Percentiles rank a stretch among this genome's conserved stretches.
Conservation (phyloP, 306 rosid genomes). For the Citrullus amarus region DNA sequence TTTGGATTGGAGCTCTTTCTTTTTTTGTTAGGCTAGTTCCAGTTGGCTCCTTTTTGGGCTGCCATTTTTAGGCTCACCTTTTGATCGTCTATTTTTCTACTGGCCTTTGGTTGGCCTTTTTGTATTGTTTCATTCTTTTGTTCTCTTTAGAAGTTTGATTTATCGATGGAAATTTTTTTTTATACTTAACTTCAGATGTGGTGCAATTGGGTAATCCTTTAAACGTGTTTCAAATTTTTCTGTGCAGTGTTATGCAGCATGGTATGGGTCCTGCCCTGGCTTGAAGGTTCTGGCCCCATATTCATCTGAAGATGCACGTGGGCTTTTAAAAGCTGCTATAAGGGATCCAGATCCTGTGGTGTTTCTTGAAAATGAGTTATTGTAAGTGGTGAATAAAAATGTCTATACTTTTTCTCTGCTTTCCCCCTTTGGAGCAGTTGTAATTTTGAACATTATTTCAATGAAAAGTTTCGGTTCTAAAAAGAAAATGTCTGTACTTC, state of each 20-base stretch:
- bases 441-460: no score
- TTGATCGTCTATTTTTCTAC: background rate
- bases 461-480: no score
- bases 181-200: background rate
- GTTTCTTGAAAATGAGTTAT: constrained; percentile 92
- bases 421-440: no score
- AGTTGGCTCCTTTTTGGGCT: background rate
- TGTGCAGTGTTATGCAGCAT: constrained; percentile 84
- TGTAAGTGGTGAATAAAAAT: constrained; percentile 42
- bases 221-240: constrained; percentile 2
- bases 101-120: background rate
- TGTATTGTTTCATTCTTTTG: background rate
- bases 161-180: background rate
- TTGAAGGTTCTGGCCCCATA: constrained; percentile 88
- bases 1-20: background rate
- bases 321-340: constrained; percentile 92
- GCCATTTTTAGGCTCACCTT: background rate
- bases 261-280: constrained; percentile 82
- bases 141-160: background rate
- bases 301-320: constrained; percentile 97
- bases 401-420: background rate
- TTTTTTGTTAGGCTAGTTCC: background rate
- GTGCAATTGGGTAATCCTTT: background rate
- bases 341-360: constrained; percentile 99
- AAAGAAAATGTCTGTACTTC: background rate